Evolutionary conservation across 208 protist genomes (phyloP).

Genomic region (Leishmania tarentolae): DNA sequence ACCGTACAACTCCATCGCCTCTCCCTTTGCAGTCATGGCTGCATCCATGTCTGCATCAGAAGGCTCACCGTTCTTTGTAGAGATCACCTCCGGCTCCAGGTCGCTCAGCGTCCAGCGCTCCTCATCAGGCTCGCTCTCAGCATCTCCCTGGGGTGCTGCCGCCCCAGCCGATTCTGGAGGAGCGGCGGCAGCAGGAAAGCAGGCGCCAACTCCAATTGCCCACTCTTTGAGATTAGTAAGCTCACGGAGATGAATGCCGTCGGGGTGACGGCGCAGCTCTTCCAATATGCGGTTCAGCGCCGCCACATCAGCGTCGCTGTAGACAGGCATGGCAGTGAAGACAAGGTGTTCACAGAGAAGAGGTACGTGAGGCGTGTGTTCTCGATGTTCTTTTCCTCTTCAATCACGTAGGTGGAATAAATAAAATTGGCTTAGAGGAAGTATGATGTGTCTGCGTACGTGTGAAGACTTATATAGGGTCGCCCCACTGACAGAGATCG

Average conservation of each 20-base stretch:
- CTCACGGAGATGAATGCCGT: slow-evolving; percentile 46
- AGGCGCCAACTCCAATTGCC: slow-evolving; percentile 38
- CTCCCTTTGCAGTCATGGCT: slow-evolving; percentile 60
- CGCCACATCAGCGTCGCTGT: slow-evolving; percentile 35
- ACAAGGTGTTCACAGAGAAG: slow-evolving; percentile 3
- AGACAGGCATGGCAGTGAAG: slow-evolving; percentile 21
- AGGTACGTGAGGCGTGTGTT: background rate
- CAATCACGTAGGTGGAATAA: background rate
- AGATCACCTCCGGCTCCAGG: slow-evolving; percentile 32
- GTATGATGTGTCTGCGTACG: background rate
- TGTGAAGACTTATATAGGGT: background rate
- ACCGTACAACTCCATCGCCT: slow-evolving; percentile 49
- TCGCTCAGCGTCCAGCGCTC: slow-evolving; percentile 55
- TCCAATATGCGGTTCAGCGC: slow-evolving; percentile 47
- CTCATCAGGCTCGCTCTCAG: slow-evolving; percentile 57
- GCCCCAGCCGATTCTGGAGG: slow-evolving; percentile 1
- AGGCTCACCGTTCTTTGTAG: slow-evolving; percentile 30
- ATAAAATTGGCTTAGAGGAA: background rate
- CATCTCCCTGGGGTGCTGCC: background rate
- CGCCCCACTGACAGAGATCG: background rate
- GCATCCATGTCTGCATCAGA: slow-evolving; percentile 60
- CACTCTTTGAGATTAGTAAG: slow-evolving; percentile 41
- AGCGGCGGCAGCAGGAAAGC: slow-evolving; percentile 25
- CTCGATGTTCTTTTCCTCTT: background rate
- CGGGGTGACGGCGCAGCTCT: slow-evolving; percentile 33